Base-by-base conservation (phyloP, 1,139 yeast genomes). In the Yamadazyma diospyri region DNA sequence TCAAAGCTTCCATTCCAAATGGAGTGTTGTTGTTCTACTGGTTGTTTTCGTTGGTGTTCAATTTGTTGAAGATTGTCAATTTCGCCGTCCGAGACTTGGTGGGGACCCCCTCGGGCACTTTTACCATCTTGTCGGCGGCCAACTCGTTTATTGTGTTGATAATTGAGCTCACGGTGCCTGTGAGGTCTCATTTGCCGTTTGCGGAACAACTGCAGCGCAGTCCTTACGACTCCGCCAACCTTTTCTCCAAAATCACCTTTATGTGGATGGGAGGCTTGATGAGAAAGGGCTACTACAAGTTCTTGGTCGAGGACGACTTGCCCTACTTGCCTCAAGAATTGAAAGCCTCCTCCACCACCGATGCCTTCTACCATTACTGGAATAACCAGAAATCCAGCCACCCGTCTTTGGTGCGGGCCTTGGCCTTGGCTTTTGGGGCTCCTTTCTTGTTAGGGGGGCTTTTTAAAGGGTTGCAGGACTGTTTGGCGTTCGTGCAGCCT, bases 221-320 rank as follows among this genome's bases (percentile, higher is more conserved):
- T 42, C 95, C 97, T 3, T 79, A 75, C 42, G 97, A 89, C 48
- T 61, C 62, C 23, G 95, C 99, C 9, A 84, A 89, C 51, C 63
- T 88, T 16, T 88, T 89, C 50, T 78, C 94, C 12, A 72, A 76
- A 40, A 65, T 94, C 38, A 79, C 94, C 0, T 92, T 92, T 56
- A 67, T 78, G 26, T 92, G 99, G 99, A 84, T 92, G 94, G 77
- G 89, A 2, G 85, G 81, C 4, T 66, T 92, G 51, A 89, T 92
- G 96, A 80, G 71, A 51, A 74, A 73, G 38, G 99, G 99, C 16
- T 86, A 84, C 52, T 59, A 68, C 18, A 80, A 81, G 37, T 92
- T 61, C 53, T 68, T 92, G 45, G 73, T 81, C 8, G 92, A 84
- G 50, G 64, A 66, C 2, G 97, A 92, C 57, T 70, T 92, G 45